Conservation (phyloP, 352 stramenopile species). For the Paralagenidium karlingii region DNA sequence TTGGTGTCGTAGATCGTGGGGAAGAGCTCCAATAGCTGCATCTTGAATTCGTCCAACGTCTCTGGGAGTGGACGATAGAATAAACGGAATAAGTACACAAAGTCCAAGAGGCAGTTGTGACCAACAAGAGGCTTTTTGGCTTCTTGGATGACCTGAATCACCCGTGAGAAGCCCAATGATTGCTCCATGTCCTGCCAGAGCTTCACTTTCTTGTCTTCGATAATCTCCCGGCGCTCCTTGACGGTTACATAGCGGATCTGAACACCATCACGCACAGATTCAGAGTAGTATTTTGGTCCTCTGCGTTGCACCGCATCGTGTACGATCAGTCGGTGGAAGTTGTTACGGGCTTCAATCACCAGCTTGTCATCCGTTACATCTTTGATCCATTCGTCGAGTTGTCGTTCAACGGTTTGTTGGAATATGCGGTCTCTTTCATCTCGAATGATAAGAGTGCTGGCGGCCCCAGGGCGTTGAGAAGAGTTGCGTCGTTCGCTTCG, state of each 20-base stretch:
- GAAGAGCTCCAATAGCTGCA: conserved; percentile 51
- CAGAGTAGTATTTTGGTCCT: conserved; percentile 49
- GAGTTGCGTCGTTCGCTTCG: no score
- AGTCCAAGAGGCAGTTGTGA: conserved; percentile 77
- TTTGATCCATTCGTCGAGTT: conserved; percentile 39
- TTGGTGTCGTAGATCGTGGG: conserved; percentile 76
- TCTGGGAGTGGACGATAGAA: conserved; percentile 68
- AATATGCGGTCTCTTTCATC: no score
- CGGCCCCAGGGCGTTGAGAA: no score
- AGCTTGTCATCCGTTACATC: conserved; percentile 32
- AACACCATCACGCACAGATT: conserved; percentile 22
- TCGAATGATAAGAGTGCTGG: no score
- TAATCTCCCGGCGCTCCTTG: conserved; percentile 50
- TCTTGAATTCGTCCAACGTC: conserved; percentile 58
- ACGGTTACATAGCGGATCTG: conserved; percentile 46
- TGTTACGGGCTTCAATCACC: conserved; percentile 39
- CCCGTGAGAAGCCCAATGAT: conserved; percentile 59
- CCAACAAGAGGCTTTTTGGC: conserved; percentile 66
- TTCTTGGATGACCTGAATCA: conserved; percentile 58
- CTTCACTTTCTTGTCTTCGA: conserved; percentile 15
- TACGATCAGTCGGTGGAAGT: conserved; percentile 62
- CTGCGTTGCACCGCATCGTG: conserved; percentile 45
- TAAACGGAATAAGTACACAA: conserved; percentile 76
- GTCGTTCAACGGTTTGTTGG: conserved; percentile 21
- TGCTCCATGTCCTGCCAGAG: conserved; percentile 10